Base-by-base conservation (phyloP, 2,329 filamentous ascomycete genomes). In the Xylaria digitata region DNA sequence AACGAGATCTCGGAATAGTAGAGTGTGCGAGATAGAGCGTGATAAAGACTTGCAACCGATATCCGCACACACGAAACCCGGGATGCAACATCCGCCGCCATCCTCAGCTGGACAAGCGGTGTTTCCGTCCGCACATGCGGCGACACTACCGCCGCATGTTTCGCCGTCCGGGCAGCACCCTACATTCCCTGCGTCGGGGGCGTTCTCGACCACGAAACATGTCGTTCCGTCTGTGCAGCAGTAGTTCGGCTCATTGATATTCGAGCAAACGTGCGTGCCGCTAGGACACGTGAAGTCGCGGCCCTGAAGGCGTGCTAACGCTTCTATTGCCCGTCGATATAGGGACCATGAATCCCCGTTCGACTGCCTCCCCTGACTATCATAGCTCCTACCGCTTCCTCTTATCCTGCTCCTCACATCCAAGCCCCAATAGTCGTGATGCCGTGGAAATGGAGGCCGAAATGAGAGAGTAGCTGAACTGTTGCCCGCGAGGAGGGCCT, bases 11-110 rank as follows among this genome's bases (percentile, higher is more conserved):
- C 11, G n/a, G 45, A 7, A 53, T 11, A 45, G 30, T 5, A 60
- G 19, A 30, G 30, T 9, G 23, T 52, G 26, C 17, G 19, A 42
- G 52, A 53, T 46, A 54, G 23, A 62, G 34, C 40, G 13, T 40
- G 1, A 21, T 26, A 17, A 32, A 52, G 15, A 62, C 83, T 85
- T 80, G 89, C 92, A 95, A 26, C 92, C 92, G 63, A 89, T 81
- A 19, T 89, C 89, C 64, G 87, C 82, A 73, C 92, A 95, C 1
- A 86, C 82, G 74, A 88, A 94, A 4, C 90, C 91, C 0, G 88
- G 83, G 11, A 94, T 88, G 76, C 92, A 95, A 75, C 92, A 95
- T 2, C 92, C 92, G 15, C 91, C 92, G 2, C 91, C 92, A 0
- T 89, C 77, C 40, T 85, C 84, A 7, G 86, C 83, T 0, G 89